A percentile compares a stretch with the other conserved stretches of the same genome.
Evolutionary conservation across 192 early-diverging fungal genomes (phyloP).

Genomic region (Backusella westeae): DNA sequence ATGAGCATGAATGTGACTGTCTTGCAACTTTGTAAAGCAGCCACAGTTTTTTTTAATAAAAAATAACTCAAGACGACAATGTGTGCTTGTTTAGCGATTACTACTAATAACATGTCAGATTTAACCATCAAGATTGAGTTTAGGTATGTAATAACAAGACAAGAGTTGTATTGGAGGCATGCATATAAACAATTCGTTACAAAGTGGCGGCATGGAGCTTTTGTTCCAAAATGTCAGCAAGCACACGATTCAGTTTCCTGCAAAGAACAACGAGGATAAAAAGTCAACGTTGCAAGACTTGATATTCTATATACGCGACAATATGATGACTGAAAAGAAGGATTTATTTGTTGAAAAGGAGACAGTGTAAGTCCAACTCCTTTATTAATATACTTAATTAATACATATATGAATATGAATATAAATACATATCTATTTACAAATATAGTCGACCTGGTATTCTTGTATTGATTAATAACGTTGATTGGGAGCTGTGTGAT

Average conservation of each 20-base stretch:
- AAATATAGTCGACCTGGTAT: constrained; percentile 84
- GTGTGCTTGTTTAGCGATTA: too few relatives aligned
- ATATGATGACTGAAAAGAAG: constrained; percentile 69
- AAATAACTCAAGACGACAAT: neutral
- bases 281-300: constrained; percentile 63
- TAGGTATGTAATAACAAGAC: neutral
- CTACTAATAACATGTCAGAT: neutral
- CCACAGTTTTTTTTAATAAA: neutral
- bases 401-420: too few relatives aligned
- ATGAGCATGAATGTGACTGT: neutral
- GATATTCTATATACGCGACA: constrained; percentile 67
- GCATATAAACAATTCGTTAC: neutral
- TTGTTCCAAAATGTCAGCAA: constrained; percentile 77
- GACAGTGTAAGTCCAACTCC: constrained; percentile 64
- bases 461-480: constrained; percentile 90
- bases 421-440: too few relatives aligned
- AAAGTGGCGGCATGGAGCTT: constrained; percentile 91
- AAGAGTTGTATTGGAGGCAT: neutral
- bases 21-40: neutral
- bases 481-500: constrained; percentile 96
- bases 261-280: constrained; percentile 28
- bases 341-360: constrained; percentile 84
- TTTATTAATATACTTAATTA: neutral
- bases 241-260: constrained; percentile 50
- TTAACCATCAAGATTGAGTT: constrained; percentile 10